These are phyloP conservation scores for Trematosphaeria pertusa DNA, from an alignment of 2,329 filamentous ascomycete species.

Conservation along the genomic window DNA sequence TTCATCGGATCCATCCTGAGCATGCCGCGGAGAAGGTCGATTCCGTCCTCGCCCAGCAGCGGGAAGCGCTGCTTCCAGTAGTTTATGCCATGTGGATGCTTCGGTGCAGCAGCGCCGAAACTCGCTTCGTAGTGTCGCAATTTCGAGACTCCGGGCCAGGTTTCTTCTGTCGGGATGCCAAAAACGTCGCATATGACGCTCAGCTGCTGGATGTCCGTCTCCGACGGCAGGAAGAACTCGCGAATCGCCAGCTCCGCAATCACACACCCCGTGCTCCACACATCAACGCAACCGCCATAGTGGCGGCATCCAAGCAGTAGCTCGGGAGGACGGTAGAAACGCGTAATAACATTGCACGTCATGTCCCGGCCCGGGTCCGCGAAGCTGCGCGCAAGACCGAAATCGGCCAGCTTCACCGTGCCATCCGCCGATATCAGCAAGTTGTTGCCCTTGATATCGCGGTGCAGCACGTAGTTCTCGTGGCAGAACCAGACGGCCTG, in stretches of 20 bases:
- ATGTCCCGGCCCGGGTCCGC: constrained; percentile 87
- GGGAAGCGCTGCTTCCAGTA: constrained; percentile 81
- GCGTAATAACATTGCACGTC: constrained; percentile 94
- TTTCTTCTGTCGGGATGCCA: constrained; percentile 90
- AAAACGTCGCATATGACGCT: constrained; percentile 82
- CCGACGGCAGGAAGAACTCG: constrained; percentile 81
- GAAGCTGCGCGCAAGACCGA: constrained; percentile 89
- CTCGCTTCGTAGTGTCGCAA: constrained; percentile 71
- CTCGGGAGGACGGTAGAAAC: constrained; percentile 96
- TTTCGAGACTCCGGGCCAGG: constrained; percentile 89
- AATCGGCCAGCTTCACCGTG: constrained; percentile 95
- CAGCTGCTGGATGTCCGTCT: constrained; percentile 86
- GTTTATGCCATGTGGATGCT: constrained; percentile 70
- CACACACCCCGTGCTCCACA: constrained; percentile 93
- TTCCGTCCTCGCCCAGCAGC: constrained; percentile 79
- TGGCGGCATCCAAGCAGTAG: constrained; percentile 88
- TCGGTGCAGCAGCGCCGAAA: constrained; percentile 41
- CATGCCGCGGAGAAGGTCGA: constrained; percentile 87
- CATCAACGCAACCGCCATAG: constrained; percentile 89
- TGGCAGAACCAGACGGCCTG: constrained; percentile 97
- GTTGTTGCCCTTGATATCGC: constrained; percentile 99
- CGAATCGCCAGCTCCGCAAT: constrained; percentile 90
- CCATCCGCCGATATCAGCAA: constrained; percentile 91
- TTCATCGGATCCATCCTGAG: constrained; percentile 85
- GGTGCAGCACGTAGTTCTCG: constrained; percentile 89